Evolutionary conservation across 2,329 filamentous ascomycete species (phyloP).

Genomic region (Chrysoporthe deuterocubensis): DNA sequence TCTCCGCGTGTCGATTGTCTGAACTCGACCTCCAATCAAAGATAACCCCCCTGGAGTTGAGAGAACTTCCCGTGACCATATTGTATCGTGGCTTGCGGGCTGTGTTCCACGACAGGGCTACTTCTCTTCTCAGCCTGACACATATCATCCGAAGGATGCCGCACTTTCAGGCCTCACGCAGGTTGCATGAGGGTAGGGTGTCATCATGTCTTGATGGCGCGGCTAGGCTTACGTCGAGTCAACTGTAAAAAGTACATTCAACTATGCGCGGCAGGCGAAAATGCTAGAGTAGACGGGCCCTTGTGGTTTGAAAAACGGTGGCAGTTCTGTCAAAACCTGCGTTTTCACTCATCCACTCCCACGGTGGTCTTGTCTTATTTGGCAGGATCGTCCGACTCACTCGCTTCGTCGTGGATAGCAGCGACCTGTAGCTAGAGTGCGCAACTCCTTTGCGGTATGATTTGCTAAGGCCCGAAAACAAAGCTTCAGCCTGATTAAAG

Average conservation of each 20-base stretch:
- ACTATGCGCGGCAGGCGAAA: not conserved
- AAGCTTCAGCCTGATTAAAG: not conserved
- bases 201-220: conserved; percentile 23
- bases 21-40: not conserved
- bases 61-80: not conserved
- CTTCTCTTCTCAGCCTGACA: not conserved
- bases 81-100: not conserved
- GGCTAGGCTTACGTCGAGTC: conserved; percentile 8
- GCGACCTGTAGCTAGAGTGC: not conserved
- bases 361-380: not conserved
- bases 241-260: not conserved
- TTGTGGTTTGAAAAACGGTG: not conserved
- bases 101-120: not conserved
- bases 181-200: conserved; percentile 23
- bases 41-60: not conserved
- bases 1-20: not conserved
- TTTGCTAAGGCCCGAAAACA: not conserved
- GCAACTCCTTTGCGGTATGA: not conserved
- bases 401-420: not conserved
- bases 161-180: conserved; percentile 9
- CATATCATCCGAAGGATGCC: not conserved
- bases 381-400: not conserved
- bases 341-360: not conserved
- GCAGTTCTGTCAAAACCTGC: not conserved
- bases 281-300: not conserved